These are phyloP conservation scores for Schrenkiella parvula DNA, from an alignment of 345 rosid genomes.

Conservation along the genomic window DNA sequence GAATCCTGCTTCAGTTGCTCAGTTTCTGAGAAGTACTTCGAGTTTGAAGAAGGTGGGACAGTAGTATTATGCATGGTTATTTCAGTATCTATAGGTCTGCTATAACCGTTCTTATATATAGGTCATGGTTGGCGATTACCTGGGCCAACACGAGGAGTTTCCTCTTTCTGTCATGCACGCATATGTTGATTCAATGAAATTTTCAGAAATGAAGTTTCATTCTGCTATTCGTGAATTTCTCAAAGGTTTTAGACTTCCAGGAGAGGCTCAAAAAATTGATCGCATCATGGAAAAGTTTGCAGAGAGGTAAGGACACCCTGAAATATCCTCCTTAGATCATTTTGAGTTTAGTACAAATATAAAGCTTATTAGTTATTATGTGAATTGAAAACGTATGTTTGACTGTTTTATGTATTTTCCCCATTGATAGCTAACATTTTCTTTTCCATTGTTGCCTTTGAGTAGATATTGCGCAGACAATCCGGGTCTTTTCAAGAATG, in stretches of 20 bases:
- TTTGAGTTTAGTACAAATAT: neutral
- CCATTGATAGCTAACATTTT: conserved; percentile 13
- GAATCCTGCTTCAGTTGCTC: conserved; percentile 79
- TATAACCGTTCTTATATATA: conserved; percentile 46
- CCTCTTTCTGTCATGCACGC: conserved; percentile 99
- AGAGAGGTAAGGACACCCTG: conserved; percentile 58
- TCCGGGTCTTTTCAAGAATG: conserved; percentile 91
- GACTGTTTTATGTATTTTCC: conserved; percentile 8
- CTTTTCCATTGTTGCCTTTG: conserved; percentile 25
- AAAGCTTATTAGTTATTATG: conserved; percentile 7
- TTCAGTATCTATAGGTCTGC: conserved; percentile 24
- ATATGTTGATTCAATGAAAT: conserved; percentile 85
- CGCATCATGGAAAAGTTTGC: conserved; percentile 99
- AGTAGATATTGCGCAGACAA: conserved; percentile 95
- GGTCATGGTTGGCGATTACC: conserved; percentile 93
- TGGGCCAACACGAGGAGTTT: conserved; percentile 98
- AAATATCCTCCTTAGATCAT: neutral
- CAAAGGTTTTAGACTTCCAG: conserved; percentile 95
- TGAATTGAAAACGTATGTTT: neutral
- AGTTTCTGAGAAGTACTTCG: conserved; percentile 69
- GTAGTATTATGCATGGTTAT: conserved; percentile 1
- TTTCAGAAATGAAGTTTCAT: conserved; percentile 87
- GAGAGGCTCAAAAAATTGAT: conserved; percentile 99
- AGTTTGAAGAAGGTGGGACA: conserved; percentile 72
- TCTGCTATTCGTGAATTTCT: conserved; percentile 87